A percentile compares a stretch with the other conserved stretches of the same genome.
Conservation (phyloP, 345 rosid species). For the Eucalyptus regnans region DNA sequence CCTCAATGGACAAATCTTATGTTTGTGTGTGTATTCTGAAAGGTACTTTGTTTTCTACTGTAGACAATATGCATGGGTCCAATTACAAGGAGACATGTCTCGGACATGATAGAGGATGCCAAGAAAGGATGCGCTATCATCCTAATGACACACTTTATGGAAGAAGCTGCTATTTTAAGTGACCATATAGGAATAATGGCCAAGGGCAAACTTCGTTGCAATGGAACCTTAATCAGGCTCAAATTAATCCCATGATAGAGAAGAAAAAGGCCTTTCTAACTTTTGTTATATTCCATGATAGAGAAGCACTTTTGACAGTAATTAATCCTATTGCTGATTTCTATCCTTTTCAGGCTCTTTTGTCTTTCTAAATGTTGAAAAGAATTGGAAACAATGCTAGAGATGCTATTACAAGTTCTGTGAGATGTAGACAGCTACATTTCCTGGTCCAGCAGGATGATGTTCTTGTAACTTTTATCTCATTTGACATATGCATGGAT, state of each 20-base stretch:
- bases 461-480: background rate
- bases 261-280: constrained; percentile 68
- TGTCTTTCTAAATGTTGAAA: background rate
- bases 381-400: background rate
- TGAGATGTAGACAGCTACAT: background rate
- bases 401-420: background rate
- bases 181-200: constrained; percentile 95
- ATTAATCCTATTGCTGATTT: background rate
- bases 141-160: constrained; percentile 91
- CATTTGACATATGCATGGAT: background rate
- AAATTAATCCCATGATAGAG: constrained; percentile 56
- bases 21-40: background rate
- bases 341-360: background rate
- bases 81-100: constrained; percentile 83
- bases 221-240: constrained; percentile 83
- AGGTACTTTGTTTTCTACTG: background rate
- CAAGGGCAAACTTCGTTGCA: constrained; percentile 84
- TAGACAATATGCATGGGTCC: constrained; percentile 99
- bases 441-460: background rate
- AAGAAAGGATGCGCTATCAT: constrained; percentile 82
- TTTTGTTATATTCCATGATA: constrained; percentile 55
- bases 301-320: constrained; percentile 60
- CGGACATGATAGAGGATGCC: constrained; percentile 82
- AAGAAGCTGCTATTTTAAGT: constrained; percentile 86
- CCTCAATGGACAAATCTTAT: no score